Conservation (phyloP, 2,329 filamentous ascomycete genomes). For the Tolypocladium cylindrosporum region DNA sequence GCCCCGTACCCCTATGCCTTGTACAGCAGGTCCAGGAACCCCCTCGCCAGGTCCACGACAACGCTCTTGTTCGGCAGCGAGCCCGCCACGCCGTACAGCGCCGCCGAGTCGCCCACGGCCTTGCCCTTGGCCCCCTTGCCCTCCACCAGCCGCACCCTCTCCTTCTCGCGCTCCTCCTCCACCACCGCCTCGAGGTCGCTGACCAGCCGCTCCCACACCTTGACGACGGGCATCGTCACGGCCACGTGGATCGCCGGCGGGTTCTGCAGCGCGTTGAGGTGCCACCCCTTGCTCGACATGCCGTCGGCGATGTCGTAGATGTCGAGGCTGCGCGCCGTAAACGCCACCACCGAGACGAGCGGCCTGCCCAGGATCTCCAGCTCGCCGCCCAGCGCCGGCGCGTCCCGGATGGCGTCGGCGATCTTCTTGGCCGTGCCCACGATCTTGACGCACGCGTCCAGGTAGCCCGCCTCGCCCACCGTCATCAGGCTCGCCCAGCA, state of each 20-base stretch:
- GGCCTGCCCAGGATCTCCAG: constrained; percentile 76
- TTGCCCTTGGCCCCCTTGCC: constrained; percentile 56
- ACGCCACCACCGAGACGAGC: constrained; percentile 83
- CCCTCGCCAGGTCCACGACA: constrained; percentile 79
- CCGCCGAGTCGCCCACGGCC: constrained; percentile 69
- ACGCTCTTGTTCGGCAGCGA: constrained; percentile 93
- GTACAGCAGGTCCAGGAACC: constrained; percentile 88
- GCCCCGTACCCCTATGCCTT: constrained; percentile 52
- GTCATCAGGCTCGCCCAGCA: constrained; percentile 92
- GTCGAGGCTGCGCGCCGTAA: constrained; percentile 72
- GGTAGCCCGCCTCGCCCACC: constrained; percentile 79
- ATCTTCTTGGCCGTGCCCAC: constrained; percentile 81
- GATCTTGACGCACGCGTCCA: constrained; percentile 78
- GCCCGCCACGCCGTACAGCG: constrained; percentile 89
- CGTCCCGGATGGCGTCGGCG: constrained; percentile 59
- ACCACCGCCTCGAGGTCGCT: constrained; percentile 58
- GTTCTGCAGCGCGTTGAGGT: constrained; percentile 86
- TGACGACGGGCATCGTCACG: constrained; percentile 77
- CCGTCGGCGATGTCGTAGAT: constrained; percentile 91
- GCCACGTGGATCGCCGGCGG: constrained; percentile 91
- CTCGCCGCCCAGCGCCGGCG: constrained; percentile 58
- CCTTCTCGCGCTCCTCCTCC: constrained; percentile 71
- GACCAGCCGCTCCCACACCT: constrained; percentile 70
- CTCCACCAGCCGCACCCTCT: constrained; percentile 60
- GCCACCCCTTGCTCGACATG: constrained; percentile 81